Evolutionary conservation across 2,329 filamentous ascomycete genomes (phyloP).

Genomic region (Diplodia intermedia): DNA sequence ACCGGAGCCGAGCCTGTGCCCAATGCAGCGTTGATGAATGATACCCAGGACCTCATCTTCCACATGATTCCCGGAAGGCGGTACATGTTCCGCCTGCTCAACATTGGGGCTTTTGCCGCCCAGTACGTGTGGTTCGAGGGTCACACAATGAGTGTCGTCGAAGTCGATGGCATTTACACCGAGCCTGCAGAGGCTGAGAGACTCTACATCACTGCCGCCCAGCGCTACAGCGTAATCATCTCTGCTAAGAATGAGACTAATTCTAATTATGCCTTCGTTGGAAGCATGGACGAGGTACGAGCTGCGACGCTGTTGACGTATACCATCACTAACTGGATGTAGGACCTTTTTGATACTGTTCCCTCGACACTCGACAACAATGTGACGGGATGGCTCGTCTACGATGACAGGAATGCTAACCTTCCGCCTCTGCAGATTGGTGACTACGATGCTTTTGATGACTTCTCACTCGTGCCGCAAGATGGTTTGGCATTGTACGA

Average conservation of each 20-base stretch:
- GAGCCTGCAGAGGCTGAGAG: conserved; percentile 65
- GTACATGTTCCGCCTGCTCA: conserved; percentile 72
- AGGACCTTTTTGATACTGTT: conserved; percentile 68
- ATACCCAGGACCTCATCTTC: conserved; percentile 57
- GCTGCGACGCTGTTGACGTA: background rate
- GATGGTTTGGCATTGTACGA: conserved; percentile 68
- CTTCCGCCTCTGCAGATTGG: conserved; percentile 63
- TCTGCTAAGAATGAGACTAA: conserved; percentile 63
- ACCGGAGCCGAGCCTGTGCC: conserved; percentile 71
- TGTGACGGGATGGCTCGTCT: conserved; percentile 63
- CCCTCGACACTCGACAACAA: conserved; percentile 72
- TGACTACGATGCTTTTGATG: conserved; percentile 73
- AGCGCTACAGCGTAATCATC: conserved; percentile 72
- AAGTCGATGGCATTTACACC: conserved; percentile 73
- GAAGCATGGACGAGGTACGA: conserved; percentile 55
- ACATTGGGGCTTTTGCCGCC: conserved; percentile 73
- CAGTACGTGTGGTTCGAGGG: conserved; percentile 75
- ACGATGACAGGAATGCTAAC: conserved; percentile 56
- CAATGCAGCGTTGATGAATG: conserved; percentile 70
- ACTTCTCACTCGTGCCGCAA: conserved; percentile 72
- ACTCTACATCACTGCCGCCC: conserved; percentile 72
- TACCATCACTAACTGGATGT: conserved; percentile 7
- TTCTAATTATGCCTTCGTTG: conserved; percentile 66
- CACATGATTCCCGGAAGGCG: conserved; percentile 59
- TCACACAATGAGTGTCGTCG: conserved; percentile 69